These are phyloP conservation scores for Podila verticillata DNA, from an alignment of 192 early-diverging fungal genomes.

Conservation along the genomic window DNA sequence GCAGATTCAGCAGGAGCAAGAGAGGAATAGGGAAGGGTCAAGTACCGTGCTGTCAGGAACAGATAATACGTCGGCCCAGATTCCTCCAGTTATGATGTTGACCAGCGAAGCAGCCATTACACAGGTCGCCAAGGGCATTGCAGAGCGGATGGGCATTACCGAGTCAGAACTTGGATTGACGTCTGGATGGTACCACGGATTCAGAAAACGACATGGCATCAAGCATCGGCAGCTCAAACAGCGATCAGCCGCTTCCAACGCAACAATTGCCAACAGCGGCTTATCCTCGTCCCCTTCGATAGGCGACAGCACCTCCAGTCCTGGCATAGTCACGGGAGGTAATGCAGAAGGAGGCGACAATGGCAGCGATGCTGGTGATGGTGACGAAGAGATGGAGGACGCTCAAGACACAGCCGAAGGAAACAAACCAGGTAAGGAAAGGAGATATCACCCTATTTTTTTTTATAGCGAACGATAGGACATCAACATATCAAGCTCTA, in stretches of 20 bases:
- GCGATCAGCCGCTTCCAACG: slow-evolving; percentile 7
- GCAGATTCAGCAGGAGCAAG: slow-evolving; percentile 48
- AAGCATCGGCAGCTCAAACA: slow-evolving; percentile 51
- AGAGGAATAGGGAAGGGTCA: neutral
- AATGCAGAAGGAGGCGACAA: slow-evolving; percentile 15
- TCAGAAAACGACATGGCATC: slow-evolving; percentile 51
- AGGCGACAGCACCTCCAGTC: slow-evolving; percentile 1
- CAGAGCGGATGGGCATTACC: slow-evolving; percentile 48
- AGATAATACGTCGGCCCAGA: slow-evolving; percentile 6
- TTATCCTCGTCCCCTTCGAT: slow-evolving; percentile 3
- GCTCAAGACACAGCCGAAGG: slow-evolving; percentile 17
- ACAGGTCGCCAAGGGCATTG: slow-evolving; percentile 50
- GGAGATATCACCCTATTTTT: neutral
- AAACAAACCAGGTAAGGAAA: slow-evolving; percentile 6
- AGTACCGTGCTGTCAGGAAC: neutral
- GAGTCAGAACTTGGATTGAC: slow-evolving; percentile 41
- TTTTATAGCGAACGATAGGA: no score
- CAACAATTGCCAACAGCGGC: slow-evolving; percentile 3
- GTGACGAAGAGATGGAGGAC: slow-evolving; percentile 50
- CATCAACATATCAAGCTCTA: no score
- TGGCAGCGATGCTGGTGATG: slow-evolving; percentile 33
- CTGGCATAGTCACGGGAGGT: neutral
- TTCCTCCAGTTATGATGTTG: slow-evolving; percentile 43
- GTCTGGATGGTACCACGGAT: slow-evolving; percentile 51
- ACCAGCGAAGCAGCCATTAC: slow-evolving; percentile 50